A percentile compares a stretch with the other conserved stretches of the same genome.
Conservation (phyloP, 2,329 filamentous ascomycete genomes). For the Aspergillus brasiliensis region DNA sequence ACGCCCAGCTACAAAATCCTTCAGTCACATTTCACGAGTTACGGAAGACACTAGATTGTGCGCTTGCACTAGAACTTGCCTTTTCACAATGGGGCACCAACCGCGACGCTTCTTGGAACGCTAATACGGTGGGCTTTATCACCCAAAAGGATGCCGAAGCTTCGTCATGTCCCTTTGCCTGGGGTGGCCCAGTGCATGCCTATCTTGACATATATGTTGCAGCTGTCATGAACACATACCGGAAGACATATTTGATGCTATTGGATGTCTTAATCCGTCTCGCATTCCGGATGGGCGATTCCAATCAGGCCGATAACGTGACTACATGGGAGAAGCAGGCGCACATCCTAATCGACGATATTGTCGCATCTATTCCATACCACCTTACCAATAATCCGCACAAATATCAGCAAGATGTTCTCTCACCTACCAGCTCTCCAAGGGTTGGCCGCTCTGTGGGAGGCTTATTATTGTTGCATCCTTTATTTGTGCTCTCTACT, state of each 20-base stretch:
- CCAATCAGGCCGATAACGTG: too few relatives aligned
- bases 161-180: neutral
- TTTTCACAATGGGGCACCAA: neutral
- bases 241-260: neutral
- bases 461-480: neutral
- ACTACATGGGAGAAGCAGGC: neutral
- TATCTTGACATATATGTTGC: conserved; percentile 2
- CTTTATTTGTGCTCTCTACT: neutral
- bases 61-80: neutral
- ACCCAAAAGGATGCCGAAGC: neutral
- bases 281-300: neutral
- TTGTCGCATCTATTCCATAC: neutral
- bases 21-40: too few relatives aligned
- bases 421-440: neutral
- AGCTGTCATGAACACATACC: neutral
- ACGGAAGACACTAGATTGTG: neutral
- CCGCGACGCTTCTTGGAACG: neutral
- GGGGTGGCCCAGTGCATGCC: neutral
- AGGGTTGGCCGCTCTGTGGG: neutral
- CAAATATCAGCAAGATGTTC: neutral
- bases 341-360: neutral
- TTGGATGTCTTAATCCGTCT: neutral
- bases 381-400: neutral
- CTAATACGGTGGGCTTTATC: neutral
- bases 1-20: too few relatives aligned